Base-by-base conservation (phyloP, 2,329 filamentous ascomycete genomes). In the Arthroderma sp. region DNA sequence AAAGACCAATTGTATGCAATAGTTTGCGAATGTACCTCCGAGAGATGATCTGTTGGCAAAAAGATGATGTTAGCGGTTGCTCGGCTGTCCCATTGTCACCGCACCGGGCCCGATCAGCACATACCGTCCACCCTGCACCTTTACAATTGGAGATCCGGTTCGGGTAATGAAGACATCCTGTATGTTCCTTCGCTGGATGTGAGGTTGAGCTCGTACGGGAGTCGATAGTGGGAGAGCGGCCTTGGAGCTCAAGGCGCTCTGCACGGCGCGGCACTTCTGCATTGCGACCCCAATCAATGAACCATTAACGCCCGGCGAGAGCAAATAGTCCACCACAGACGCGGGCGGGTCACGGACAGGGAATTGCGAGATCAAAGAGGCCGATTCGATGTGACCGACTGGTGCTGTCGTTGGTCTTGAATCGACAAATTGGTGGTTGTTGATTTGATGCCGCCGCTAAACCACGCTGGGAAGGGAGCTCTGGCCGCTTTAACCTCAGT, bases 71-170 rank as follows among this genome's bases (percentile, higher is more conserved):
- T 65, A 68, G 66, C 62, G 63, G 23, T 23, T 33, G 28, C n/a
- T 8, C 13, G 19, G 23, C 21, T 43, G 31, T n/a, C 56, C 57
- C 39, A 33, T 4, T 39, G 19, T 11, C 21, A 33, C 33, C 41
- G 55, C 47, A 17, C 19, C 49, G 15, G 35, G n/a, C 54, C 47
- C 56, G 54, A 58, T 31, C 43, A 52, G 13, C 58, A 72, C 83
- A 75, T 75, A 94, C 88, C 91, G 85, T 78, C 93, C 93, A 76
- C 91, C 91, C 70, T 91, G 84, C 58, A 86, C 79, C 68, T 90
- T 86, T 69, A 97, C 77, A 67, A 97, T 91, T 61, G 93, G 91
- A 79, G 95, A 96, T 73, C 93, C 93, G 59, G 93, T 98, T 68
- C 93, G 82, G 61, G 91, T 95, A 70, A 98, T 95, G 68, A 87